A percentile compares a stretch with the other conserved stretches of the same genome.
Evolutionary conservation across 2,329 filamentous ascomycete genomes (phyloP).

Genomic region (Mycocentrospora acerina): DNA sequence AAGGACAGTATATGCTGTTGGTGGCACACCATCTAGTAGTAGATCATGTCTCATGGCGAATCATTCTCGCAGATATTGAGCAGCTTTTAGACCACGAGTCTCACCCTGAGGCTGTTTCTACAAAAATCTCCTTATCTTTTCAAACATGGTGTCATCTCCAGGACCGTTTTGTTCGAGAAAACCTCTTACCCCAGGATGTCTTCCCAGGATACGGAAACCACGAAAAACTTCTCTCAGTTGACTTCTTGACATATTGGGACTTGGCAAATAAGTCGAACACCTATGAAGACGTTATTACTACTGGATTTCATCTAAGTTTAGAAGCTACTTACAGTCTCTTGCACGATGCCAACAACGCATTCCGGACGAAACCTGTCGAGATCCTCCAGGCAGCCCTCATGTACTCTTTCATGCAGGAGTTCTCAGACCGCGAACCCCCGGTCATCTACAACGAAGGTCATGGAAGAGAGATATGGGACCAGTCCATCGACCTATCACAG

Average conservation of each 20-base stretch:
- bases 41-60: conserved; percentile 49
- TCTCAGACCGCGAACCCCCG: conserved; percentile 49
- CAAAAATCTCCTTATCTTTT: conserved; percentile 10
- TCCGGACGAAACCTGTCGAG: conserved; percentile 50
- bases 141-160: conserved; percentile 17
- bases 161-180: conserved; percentile 2
- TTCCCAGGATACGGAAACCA: no score
- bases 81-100: conserved; percentile 4
- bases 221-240: no score
- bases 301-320: no score
- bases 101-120: conserved; percentile 1
- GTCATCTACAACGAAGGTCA: conserved; percentile 30
- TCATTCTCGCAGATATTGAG: conserved; percentile 46
- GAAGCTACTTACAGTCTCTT: no score
- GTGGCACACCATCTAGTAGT: conserved; percentile 37
- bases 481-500: conserved; percentile 19
- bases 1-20: conserved; percentile 15
- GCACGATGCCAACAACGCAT: conserved; percentile 28
- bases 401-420: conserved; percentile 52
- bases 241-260: no score
- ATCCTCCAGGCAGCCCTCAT: conserved; percentile 24
- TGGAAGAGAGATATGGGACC: conserved; percentile 33
- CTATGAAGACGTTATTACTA: background rate
- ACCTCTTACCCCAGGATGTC: no score
- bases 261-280: conserved; percentile 3